Evolutionary conservation across 2,329 filamentous ascomycete genomes (phyloP).

Genomic region (Colletotrichum lupini): DNA sequence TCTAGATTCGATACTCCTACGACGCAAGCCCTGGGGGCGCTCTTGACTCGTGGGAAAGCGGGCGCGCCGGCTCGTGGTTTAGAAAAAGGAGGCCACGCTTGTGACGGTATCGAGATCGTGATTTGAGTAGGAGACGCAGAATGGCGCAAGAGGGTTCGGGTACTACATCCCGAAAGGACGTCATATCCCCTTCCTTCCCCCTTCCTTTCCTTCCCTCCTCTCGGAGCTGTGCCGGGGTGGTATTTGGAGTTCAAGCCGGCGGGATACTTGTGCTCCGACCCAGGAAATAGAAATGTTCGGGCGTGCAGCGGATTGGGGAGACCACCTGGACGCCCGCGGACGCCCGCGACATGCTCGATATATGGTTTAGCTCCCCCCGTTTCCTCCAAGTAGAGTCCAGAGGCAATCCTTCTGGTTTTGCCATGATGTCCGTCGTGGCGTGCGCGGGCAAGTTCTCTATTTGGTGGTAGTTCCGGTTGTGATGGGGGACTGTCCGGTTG

Average conservation of each 20-base stretch:
- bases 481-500: too few species aligned
- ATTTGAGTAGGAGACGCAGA: background rate
- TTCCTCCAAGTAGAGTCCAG: too few species aligned
- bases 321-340: background rate
- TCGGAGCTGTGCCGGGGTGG: background rate
- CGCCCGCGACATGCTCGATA: background rate
- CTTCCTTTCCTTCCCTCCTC: background rate
- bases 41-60: background rate
- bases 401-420: too few species aligned
- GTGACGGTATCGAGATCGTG: background rate
- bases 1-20: background rate
- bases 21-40: background rate
- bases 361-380: background rate
- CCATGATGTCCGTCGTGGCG: background rate
- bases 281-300: background rate
- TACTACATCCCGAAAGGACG: background rate
- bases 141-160: too few species aligned
- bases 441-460: too few species aligned
- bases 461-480: too few species aligned
- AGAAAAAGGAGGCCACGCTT: background rate
- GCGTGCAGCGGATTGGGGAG: background rate
- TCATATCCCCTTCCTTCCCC: background rate
- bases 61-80: too few species aligned
- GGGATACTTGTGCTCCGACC: background rate
- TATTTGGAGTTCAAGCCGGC: background rate